Conservation (phyloP, 176 grass and related monocot genomes). For the Rhynchospora pubera region DNA sequence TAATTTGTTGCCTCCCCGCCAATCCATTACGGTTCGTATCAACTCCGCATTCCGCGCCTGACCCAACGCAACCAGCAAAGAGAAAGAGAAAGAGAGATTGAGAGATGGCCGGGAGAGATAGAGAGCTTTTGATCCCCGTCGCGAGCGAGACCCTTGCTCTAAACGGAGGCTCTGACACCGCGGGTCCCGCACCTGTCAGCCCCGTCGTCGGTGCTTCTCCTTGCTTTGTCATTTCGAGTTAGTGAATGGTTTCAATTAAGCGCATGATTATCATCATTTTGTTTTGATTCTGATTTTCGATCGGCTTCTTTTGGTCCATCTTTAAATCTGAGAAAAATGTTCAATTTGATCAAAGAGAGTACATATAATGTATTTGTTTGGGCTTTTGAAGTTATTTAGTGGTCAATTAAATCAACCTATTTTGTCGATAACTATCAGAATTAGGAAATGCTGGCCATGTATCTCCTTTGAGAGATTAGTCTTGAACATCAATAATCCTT, state of each 20-base stretch:
- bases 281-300: neutral
- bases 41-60: neutral
- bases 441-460: neutral
- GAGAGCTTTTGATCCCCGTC: conserved; percentile 18
- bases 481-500: neutral
- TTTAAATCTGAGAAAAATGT: neutral
- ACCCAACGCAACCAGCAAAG: neutral
- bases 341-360: neutral
- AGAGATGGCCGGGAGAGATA: conserved; percentile 12
- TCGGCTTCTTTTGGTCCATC: neutral
- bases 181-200: neutral
- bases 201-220: conserved; percentile 1
- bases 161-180: neutral
- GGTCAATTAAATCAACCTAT: neutral
- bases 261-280: neutral
- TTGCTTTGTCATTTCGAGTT: neutral
- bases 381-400: neutral
- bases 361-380: neutral
- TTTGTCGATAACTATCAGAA: neutral
- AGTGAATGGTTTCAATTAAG: neutral
- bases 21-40: neutral
- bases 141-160: neutral
- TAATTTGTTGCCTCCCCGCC: neutral
- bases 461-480: neutral
- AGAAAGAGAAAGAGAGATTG: neutral